A percentile compares a stretch with the other conserved stretches of the same genome.
phyloP scores from a whole-genome alignment of 371 early-diverging fungal species.

The Mucor mucedo region DNA sequence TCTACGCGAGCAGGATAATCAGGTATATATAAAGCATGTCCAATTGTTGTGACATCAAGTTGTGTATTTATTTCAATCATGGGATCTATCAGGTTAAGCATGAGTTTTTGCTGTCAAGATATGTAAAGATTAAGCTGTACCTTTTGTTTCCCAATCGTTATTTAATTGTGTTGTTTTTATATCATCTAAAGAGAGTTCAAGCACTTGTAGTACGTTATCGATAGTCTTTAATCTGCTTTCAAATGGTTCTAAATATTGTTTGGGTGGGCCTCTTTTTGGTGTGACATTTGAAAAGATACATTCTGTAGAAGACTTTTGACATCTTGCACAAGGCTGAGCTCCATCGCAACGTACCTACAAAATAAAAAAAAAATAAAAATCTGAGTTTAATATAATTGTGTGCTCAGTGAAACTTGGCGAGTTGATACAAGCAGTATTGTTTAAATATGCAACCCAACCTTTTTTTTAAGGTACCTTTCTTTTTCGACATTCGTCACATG shows the following conservation, averaged over 20 bases:
- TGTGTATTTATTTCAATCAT: conserved; percentile 5
- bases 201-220: conserved; percentile 34
- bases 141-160: neutral
- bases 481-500: conserved; percentile 56
- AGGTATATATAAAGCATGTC: conserved; percentile 26
- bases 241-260: conserved; percentile 51
- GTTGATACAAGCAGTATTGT: conserved; percentile 8
- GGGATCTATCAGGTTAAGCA: conserved; percentile 1
- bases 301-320: conserved; percentile 41
- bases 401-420: conserved; percentile 47
- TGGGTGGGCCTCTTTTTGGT: conserved; percentile 50
- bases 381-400: conserved; percentile 23
- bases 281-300: conserved; percentile 51
- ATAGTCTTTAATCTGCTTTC: conserved; percentile 45
- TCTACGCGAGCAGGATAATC: conserved; percentile 23
- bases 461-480: conserved; percentile 41
- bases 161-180: neutral
- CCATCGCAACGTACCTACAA: conserved; percentile 56
- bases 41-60: conserved; percentile 21
- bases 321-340: conserved; percentile 51
- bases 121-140: neutral
- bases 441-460: neutral
- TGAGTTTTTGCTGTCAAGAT: neutral
- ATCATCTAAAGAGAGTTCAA: conserved; percentile 19
- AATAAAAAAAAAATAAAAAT: conserved; percentile 1